Evolutionary conservation across 345 rosid genomes (phyloP).

Genomic region (Melastoma malabathricum): DNA sequence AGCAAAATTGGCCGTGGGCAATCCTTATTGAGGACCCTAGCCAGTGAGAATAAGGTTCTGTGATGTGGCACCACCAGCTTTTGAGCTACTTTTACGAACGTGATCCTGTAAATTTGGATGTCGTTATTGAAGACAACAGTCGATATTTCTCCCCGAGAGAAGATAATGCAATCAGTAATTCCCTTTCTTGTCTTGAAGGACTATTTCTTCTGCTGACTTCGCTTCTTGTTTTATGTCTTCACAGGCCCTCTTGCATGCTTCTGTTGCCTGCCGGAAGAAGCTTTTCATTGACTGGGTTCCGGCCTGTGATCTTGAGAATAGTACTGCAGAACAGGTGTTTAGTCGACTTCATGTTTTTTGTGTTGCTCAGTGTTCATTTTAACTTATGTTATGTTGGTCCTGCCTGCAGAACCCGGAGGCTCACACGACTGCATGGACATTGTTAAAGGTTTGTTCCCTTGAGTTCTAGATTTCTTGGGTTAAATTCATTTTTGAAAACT

Average conservation of each 20-base stretch:
- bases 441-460: slow-evolving; percentile 48
- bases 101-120: no score
- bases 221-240: slow-evolving; percentile 2
- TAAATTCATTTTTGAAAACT: no score
- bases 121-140: no score
- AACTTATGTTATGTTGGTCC: slow-evolving; percentile 11
- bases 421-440: slow-evolving; percentile 61
- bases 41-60: no score
- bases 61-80: no score
- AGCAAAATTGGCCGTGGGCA: no score
- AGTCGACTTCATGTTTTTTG: slow-evolving; percentile 6
- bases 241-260: slow-evolving; percentile 96
- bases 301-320: slow-evolving; percentile 74
- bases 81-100: no score
- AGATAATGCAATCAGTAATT: background rate
- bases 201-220: slow-evolving; percentile 5
- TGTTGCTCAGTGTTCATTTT: background rate
- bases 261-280: slow-evolving; percentile 59
- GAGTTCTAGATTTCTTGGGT: background rate
- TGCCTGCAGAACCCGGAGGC: slow-evolving; percentile 62
- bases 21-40: no score
- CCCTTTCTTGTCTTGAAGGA: background rate
- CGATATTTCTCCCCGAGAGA: no score
- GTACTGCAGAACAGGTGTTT: slow-evolving; percentile 41
- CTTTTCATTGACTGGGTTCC: slow-evolving; percentile 82